Conservation (phyloP, 352 stramenopile species). For the Phytophthora ramorum region DNA sequence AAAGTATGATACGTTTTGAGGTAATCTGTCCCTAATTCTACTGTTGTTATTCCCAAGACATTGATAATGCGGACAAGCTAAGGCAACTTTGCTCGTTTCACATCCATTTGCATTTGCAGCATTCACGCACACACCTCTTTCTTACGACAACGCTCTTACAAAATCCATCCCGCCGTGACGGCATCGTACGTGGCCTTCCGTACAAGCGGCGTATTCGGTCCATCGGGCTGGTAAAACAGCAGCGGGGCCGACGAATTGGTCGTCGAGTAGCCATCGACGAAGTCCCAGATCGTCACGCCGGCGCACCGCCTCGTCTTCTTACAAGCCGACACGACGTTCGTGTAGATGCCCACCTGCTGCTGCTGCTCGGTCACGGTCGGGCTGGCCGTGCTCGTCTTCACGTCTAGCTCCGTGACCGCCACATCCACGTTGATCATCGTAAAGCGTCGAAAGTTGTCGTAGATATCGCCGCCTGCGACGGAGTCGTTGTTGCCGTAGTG, state of each 20-base stretch:
- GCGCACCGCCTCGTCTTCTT: slow-evolving; percentile 25
- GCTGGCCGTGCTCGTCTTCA: slow-evolving; percentile 19
- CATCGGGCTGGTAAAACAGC: slow-evolving; percentile 26
- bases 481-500: slow-evolving; percentile 18
- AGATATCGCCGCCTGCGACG: slow-evolving; percentile 5
- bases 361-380: slow-evolving; percentile 18
- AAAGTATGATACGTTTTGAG: background rate
- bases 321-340: slow-evolving; percentile 22
- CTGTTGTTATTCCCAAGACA: background rate
- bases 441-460: slow-evolving; percentile 30
- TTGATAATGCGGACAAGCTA: background rate
- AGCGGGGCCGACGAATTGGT: slow-evolving; percentile 16
- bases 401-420: slow-evolving; percentile 29
- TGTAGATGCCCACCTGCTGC: slow-evolving; percentile 22
- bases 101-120: no score
- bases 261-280: slow-evolving; percentile 30
- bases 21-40: background rate
- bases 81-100: no score
- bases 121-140: no score
- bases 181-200: slow-evolving; percentile 30
- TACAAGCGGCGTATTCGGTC: slow-evolving; percentile 19
- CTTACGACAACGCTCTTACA: background rate
- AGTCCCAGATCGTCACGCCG: slow-evolving; percentile 25
- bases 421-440: slow-evolving; percentile 21
- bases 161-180: slow-evolving; percentile 6